Conservation (phyloP, 345 rosid species). For the Trapa bicornis region DNA sequence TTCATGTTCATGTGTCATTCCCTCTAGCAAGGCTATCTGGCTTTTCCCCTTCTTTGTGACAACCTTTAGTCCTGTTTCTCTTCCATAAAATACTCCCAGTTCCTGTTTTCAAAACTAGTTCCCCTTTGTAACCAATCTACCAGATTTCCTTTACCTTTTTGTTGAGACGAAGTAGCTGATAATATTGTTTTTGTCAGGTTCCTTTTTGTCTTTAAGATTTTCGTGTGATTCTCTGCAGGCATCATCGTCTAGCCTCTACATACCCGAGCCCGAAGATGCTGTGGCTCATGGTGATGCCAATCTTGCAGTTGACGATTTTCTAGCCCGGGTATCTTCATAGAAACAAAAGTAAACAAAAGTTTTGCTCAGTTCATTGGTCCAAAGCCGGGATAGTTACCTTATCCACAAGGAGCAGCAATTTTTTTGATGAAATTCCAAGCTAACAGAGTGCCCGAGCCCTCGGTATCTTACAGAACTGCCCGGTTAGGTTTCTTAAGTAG, state of each 20-base stretch:
- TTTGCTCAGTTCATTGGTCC: not conserved
- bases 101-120: not conserved
- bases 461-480: not conserved
- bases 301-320: slow-evolving; percentile 86
- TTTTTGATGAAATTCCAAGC: not conserved
- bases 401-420: not conserved
- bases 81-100: too few relatives aligned
- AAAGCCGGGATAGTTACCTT: not conserved
- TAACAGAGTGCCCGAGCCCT: not conserved
- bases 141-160: not conserved
- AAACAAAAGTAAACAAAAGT: not conserved
- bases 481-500: not conserved
- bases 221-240: slow-evolving; percentile 37
- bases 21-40: not conserved
- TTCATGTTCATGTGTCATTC: too few relatives aligned
- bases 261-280: slow-evolving; percentile 95
- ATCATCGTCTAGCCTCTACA: slow-evolving; percentile 60
- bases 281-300: slow-evolving; percentile 84
- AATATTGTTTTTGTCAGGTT: not conserved
- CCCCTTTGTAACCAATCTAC: not conserved
- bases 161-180: not conserved
- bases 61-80: too few relatives aligned
- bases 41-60: not conserved
- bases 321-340: slow-evolving; percentile 41
- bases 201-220: not conserved